Evolutionary conservation across 441 rosid species (phyloP), one percentile per base, ranked within the genome.

Genomic region (Eutrema salsugineum): DNA sequence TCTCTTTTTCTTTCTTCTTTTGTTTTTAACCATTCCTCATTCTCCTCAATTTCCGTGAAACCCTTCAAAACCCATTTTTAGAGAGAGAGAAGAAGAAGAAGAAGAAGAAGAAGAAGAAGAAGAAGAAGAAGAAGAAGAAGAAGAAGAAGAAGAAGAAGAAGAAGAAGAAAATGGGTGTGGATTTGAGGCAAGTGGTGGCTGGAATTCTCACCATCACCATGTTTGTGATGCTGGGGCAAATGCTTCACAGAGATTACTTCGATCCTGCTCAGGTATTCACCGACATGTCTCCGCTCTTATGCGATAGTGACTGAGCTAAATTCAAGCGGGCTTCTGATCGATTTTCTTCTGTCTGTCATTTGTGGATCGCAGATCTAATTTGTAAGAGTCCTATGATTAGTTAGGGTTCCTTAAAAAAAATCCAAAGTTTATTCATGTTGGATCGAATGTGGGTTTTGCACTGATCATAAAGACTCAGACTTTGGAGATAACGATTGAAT

Each of bases 111-210:
- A n/a, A n/a, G n/a, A n/a, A n/a, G n/a, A n/a, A n/a, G n/a, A n/a
- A n/a, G n/a, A n/a, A n/a, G n/a, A n/a, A n/a, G n/a, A n/a, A n/a
- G n/a, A n/a, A n/a, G n/a, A n/a, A n/a, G n/a, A n/a, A n/a, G n/a
- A n/a, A n/a, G n/a, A n/a, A n/a, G n/a, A n/a, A n/a, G n/a, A n/a
- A n/a, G n/a, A n/a, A n/a, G n/a, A n/a, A n/a, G n/a, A n/a, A n/a
- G 51, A 63, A 63, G 39, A 67, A 39, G 58, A 42, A 78, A 78
- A 94, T 94, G 99, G 96, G 96, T 22, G 84, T 90, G 48, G 98
- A 94, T 95, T 84, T 95, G 88, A 87, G 99, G 82, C 99, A 95
- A 72, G 95, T 91, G 47, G 94, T 95, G 63, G 98, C 99, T 66
- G 99, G 93, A 35, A 82, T 95, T 46, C 87, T 95, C 71, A 95